Evolutionary conservation across 306 rosid species (phyloP), one percentile per base, ranked within the genome.

Genomic region (barrel medic (Medicago truncatula)): DNA sequence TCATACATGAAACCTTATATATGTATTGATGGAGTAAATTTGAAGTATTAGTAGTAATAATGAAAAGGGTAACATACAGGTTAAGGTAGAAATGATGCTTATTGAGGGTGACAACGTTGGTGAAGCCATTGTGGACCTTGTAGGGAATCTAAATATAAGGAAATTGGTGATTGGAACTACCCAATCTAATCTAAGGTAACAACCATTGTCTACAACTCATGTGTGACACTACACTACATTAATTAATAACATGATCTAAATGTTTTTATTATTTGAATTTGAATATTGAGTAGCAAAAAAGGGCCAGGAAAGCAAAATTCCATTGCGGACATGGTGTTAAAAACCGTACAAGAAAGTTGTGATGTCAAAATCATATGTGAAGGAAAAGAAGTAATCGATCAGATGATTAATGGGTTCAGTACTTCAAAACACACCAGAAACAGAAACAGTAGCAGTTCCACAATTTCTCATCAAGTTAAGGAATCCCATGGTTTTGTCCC

Each of bases 311-410:
- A 78, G 6, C 65, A 41, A 34, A 74, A 64, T 15, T 60, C 6
- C 21, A 71, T 53, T 43, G 81, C 81, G 7, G 54, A 23, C 46
- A 56, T 20, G 74, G 76, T 85, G 57, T 12, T 65, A 3, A 70
- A 65, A 40, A 65, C 46, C 34, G 76, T 62, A 21, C 74, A 74
- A 15, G 81, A 75, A 57, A 81, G 34, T 1, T 85, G 88, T 59
- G 81, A 81, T 25, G 39, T 85, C 3, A 85, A 78, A 53, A 70
- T 85, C 70, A 78, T 85, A 41, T 81, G 88, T 5, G 74, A 81
- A 75, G 84, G 84, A 50, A 81, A 25, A 40, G 86, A 85, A 46
- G 86, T 85, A 65, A 78, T 59, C 2, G 77, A 50, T 1, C 39
- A 78, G 10, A 68, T 81, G 44, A 23, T 71, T 31, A 67, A 21